These are phyloP conservation scores for Malassezia restricta DNA, from an alignment of 1,284 basidiomycete genomes.

Conservation along the genomic window DNA sequence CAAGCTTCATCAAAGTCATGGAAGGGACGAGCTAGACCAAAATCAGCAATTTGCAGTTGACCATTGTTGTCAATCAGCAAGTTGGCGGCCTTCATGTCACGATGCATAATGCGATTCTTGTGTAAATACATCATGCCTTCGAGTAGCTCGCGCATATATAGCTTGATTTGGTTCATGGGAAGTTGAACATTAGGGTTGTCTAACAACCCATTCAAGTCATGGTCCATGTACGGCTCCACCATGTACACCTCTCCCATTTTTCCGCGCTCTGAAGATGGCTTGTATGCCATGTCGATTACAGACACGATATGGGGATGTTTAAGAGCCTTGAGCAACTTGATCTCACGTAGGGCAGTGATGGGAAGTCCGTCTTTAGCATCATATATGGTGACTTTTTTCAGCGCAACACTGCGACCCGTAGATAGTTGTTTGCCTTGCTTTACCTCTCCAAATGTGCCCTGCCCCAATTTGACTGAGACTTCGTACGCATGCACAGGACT, in stretches of 20 bases:
- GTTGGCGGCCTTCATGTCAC: slow-evolving; percentile 98
- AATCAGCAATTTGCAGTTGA: slow-evolving; percentile 63
- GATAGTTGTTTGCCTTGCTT: slow-evolving; percentile 39
- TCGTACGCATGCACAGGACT: slow-evolving; percentile 37
- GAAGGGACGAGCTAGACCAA: slow-evolving; percentile 69
- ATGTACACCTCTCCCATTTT: slow-evolving; percentile 64
- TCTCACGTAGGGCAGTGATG: slow-evolving; percentile 92
- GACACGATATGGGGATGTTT: slow-evolving; percentile 74
- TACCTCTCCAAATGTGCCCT: slow-evolving; percentile 46
- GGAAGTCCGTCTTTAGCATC: slow-evolving; percentile 91
- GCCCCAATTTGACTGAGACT: slow-evolving; percentile 36
- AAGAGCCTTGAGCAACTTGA: slow-evolving; percentile 85
- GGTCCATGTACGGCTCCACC: slow-evolving; percentile 99
- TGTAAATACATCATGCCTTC: slow-evolving; percentile 94
- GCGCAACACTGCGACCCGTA: slow-evolving; percentile 61
- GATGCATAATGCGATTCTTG: slow-evolving; percentile 87
- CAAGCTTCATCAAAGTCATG: slow-evolving; percentile 29
- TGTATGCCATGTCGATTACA: slow-evolving; percentile 75
- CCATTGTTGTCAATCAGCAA: slow-evolving; percentile 69
- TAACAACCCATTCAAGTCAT: slow-evolving; percentile 85
- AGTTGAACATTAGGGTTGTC: slow-evolving; percentile 49
- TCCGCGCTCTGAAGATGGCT: slow-evolving; percentile 25
- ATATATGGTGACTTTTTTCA: slow-evolving; percentile 91
- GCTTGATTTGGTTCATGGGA: slow-evolving; percentile 59
- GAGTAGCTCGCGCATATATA: slow-evolving; percentile 87